Conservation (phyloP, 306 rosid genomes). For the Cucurbita argyrosperma region DNA sequence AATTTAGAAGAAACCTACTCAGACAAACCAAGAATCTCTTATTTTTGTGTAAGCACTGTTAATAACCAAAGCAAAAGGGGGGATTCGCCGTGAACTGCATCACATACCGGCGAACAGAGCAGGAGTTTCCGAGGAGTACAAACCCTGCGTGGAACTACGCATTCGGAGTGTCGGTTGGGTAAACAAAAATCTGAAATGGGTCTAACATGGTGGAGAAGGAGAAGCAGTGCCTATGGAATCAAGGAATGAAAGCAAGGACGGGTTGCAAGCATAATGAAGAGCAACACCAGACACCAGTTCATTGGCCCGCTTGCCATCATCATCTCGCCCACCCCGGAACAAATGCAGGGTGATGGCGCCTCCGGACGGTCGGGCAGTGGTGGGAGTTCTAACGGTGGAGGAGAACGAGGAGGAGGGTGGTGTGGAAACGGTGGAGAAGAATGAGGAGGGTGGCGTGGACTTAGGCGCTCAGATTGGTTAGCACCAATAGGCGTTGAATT, state of each 20-base stretch:
- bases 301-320: not conserved
- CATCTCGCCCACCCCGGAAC: not conserved
- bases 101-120: no score
- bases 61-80: no score
- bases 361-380: not conserved
- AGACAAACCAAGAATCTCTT: not conserved
- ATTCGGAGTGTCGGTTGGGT: not conserved
- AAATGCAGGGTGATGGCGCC: not conserved
- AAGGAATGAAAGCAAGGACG: not conserved
- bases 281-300: not conserved
- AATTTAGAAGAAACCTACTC: not conserved
- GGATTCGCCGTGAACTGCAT: no score
- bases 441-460: not conserved
- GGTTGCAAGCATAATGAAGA: not conserved
- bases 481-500: conserved; percentile 13
- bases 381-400: not conserved
- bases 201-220: not conserved
- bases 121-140: not conserved
- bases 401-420: not conserved
- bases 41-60: no score
- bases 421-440: not conserved
- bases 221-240: not conserved
- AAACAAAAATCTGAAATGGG: no score
- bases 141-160: not conserved
- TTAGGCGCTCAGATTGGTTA: not conserved